phyloP scores from a whole-genome alignment of 257 asterid genomes.

The Solanum corneliomulleri region DNA sequence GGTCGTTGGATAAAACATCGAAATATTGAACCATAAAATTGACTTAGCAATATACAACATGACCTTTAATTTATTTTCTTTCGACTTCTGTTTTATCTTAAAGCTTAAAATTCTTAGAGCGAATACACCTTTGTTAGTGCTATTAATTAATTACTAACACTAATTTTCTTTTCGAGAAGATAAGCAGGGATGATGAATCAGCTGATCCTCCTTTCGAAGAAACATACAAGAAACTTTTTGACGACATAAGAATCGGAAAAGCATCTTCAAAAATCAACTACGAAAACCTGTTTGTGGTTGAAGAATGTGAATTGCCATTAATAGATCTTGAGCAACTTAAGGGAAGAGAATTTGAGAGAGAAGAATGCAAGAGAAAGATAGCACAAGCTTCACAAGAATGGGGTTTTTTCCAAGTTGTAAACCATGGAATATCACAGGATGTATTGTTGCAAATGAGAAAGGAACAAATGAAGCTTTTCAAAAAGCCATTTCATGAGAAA shows the following conservation, averaged over 20 bases:
- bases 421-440: conserved; percentile 54
- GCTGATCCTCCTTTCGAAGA: conserved; percentile 70
- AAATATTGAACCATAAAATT: background rate
- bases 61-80: background rate
- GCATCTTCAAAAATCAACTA: background rate
- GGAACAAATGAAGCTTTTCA: conserved; percentile 54
- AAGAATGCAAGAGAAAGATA: conserved; percentile 47
- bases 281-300: conserved; percentile 15
- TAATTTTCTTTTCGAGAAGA: conserved; percentile 2
- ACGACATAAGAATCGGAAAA: background rate
- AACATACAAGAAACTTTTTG: conserved; percentile 37
- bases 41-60: background rate
- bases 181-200: conserved; percentile 36
- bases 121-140: background rate
- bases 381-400: conserved; percentile 63
- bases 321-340: conserved; percentile 46
- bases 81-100: too few relatives aligned
- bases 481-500: conserved; percentile 58
- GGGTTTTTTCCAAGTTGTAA: conserved; percentile 80
- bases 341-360: conserved; percentile 29
- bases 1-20: background rate
- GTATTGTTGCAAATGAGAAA: conserved; percentile 42
- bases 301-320: conserved; percentile 59
- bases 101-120: too few relatives aligned
- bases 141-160: background rate